Conservation (phyloP, 106 monocot genomes). For the Acorus calamus region DNA sequence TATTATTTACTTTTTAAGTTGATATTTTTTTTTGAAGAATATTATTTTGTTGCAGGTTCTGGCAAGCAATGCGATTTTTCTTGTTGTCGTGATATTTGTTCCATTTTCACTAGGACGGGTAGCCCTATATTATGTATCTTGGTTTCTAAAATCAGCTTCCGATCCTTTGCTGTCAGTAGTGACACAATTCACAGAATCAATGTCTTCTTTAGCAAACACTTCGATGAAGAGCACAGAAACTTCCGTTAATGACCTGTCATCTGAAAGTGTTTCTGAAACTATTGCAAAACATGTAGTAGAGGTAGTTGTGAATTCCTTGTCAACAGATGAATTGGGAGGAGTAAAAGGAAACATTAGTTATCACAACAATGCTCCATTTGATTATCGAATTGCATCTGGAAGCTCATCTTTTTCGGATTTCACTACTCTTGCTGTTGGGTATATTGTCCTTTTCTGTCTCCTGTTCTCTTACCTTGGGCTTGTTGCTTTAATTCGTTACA, state of each 20-base stretch:
- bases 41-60: slow-evolving; percentile 49
- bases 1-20: background rate
- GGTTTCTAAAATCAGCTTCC: slow-evolving; percentile 74
- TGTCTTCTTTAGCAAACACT: slow-evolving; percentile 64
- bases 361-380: slow-evolving; percentile 15
- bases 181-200: slow-evolving; percentile 59
- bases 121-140: slow-evolving; percentile 68
- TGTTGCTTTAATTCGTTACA: slow-evolving; percentile 77
- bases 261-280: slow-evolving; percentile 42
- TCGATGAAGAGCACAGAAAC: slow-evolving; percentile 70
- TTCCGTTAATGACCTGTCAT: slow-evolving; percentile 43
- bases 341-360: slow-evolving; percentile 19
- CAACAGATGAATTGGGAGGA: slow-evolving; percentile 40
- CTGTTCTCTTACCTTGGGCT: slow-evolving; percentile 70
- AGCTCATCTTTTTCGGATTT: slow-evolving; percentile 83
- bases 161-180: slow-evolving; percentile 53
- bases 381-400: slow-evolving; percentile 24
- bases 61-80: slow-evolving; percentile 98
- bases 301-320: slow-evolving; percentile 36
- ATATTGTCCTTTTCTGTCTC: slow-evolving; percentile 61
- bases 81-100: slow-evolving; percentile 80
- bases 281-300: slow-evolving; percentile 46
- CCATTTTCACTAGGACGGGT: slow-evolving; percentile 92
- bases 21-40: background rate
- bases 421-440: slow-evolving; percentile 85